These are phyloP conservation scores for Omphalotus guepiniiformis DNA, from an alignment of 768 basidiomycete genomes.

Conservation along the genomic window DNA sequence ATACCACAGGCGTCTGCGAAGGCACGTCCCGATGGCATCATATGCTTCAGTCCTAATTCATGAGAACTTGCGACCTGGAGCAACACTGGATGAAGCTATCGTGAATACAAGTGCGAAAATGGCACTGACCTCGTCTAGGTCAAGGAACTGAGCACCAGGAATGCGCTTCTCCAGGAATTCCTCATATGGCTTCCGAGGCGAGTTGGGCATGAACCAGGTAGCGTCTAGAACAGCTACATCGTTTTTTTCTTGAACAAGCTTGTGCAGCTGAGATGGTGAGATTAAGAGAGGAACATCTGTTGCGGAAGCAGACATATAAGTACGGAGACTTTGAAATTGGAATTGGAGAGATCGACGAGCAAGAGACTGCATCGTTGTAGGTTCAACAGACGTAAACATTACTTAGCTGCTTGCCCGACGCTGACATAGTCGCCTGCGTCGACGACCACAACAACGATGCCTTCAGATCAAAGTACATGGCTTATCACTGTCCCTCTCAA, in stretches of 20 bases:
- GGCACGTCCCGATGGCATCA: conserved; percentile 73
- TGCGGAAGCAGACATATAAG: conserved; percentile 19
- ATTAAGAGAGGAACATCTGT: conserved; percentile 43
- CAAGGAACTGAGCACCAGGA: conserved; percentile 68
- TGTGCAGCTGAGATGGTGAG: conserved; percentile 44
- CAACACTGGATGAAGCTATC: neutral
- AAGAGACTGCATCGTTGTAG: neutral
- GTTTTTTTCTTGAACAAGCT: conserved; percentile 28
- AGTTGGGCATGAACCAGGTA: conserved; percentile 94
- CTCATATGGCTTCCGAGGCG: conserved; percentile 59
- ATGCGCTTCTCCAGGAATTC: conserved; percentile 70
- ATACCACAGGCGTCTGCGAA: conserved; percentile 83
- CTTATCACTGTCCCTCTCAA: conserved; percentile 82
- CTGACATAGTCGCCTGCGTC: no score
- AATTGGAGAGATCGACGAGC: neutral
- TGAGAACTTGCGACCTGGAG: conserved; percentile 53
- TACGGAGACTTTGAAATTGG: neutral
- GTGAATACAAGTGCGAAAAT: neutral
- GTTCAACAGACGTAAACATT: no score
- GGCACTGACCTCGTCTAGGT: conserved; percentile 58
- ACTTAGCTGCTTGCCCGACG: no score
- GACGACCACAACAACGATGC: conserved; percentile 46
- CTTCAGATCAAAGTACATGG: conserved; percentile 96
- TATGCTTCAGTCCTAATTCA: conserved; percentile 83
- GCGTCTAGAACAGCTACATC: conserved; percentile 61